Evolutionary conservation across 2,329 filamentous ascomycete species (phyloP), one percentile per base, ranked within the genome.

Genomic region (Trichoderma koningii): DNA sequence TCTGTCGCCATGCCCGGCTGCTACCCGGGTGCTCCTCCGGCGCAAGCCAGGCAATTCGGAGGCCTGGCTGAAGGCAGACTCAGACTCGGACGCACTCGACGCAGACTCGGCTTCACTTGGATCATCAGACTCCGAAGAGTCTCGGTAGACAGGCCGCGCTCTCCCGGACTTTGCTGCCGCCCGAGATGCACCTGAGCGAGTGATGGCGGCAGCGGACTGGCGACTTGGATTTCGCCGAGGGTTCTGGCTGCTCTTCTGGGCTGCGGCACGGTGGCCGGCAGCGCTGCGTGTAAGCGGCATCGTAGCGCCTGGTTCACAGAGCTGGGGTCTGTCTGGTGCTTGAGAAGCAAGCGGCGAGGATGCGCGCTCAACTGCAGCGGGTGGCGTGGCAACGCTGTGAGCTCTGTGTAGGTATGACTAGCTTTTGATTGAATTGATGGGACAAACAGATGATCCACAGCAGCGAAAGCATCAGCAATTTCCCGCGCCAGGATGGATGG

Each of bases 271-370:
- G 47, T 66, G 66, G 50, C 67, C 66, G 59, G 68, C 34, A 38
- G 34, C 68, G 57, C 69, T 72, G 66, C 73, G 70, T 42, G 72
- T 76, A 41, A 71, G 68, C 45, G 72, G 71, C 74, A 76, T 76
- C 55, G 38, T 60, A 51, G 26, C 61, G 55, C 28, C 50, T 34
- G 19, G 44, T 45, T 38, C n/a, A 38, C 60, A 38, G 60, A 50
- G 50, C 60, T 21, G 41, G 50, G 9, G 30, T 23, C 21, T 23
- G 30, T 23, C 21, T 23, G 21, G 28, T 34, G 26, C 15, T 51
- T 7, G 15, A 30, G 34, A 17, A 23, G 21, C 23, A 17, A 23
- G 21, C 23, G n/a, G n/a, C 5, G 30, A 52, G 50, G 15, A 55
- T 7, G 28, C n/a, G 50, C 42, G 23, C n/a, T 9, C 2, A 19